Base-by-base conservation (phyloP, 2,329 filamentous ascomycete genomes). In the Hypoxylon sp. region DNA sequence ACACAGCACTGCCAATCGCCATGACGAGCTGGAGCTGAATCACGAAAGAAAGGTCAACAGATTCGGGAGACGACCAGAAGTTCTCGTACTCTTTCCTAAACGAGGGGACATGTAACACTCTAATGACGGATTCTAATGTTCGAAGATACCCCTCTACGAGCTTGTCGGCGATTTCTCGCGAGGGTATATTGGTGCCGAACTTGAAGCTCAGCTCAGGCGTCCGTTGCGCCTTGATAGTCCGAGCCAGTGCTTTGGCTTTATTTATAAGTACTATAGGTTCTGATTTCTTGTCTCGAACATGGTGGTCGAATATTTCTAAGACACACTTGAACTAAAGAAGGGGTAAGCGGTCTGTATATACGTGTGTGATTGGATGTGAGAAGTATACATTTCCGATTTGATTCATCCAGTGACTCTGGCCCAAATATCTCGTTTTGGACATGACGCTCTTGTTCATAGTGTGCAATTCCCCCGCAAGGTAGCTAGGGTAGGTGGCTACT, bases 31-130 rank as follows among this genome's bases (percentile, higher is more conserved):
- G 85, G 34, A 88, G 75, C 60, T 85, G 84, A n/a, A 87, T 80
- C 7, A 86, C 58, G 71, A 88, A 87, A 5, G 78, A 75, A 14
- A 78, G 73, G 30, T 80, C 83, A 1, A 80, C 78, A 0, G 77
- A 76, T 19, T 76, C 70, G 0, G 82, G 80, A 14, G 81, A 79
- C 32, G 80, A 76, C 84, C 84, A 87, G 74, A 84, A 85, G 2
- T 75, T 72, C 9, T 81, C 79, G 69, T 89, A 90, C 32, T 88
- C 84, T 10, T 79, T 79, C 48, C 81, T 79, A 67, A 91, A 90
- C 0, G 83, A 84, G 0, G 88, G 87, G 0, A 86, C 74, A 73
- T 91, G 85, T 7, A 91, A 63, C 23, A 91, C 81, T 2, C 89
- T 83, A 67, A 86, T 82, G 14, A 86, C 83, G 0, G 85, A 84